These are phyloP conservation scores for Seiridium unicorne DNA, from an alignment of 2,329 filamentous ascomycete species.

Conservation along the genomic window DNA sequence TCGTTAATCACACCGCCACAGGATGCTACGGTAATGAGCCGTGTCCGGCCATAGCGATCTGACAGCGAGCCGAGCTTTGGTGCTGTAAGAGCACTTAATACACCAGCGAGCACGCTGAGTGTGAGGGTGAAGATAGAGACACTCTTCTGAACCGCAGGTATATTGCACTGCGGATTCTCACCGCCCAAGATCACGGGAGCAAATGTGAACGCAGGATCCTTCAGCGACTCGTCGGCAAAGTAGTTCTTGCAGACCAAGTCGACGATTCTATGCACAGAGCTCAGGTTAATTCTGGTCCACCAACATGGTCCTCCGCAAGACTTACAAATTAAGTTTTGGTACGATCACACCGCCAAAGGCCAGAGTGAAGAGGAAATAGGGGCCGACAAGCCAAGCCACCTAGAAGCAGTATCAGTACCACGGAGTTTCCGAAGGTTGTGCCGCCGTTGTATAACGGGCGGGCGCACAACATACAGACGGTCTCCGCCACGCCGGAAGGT, in stretches of 20 bases:
- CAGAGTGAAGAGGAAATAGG: constrained; percentile 78
- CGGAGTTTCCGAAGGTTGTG: not conserved
- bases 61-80: constrained; percentile 84
- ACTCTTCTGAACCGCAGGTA: constrained; percentile 72
- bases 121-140: constrained; percentile 79
- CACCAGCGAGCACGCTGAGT: constrained; percentile 70
- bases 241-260: constrained; percentile 82
- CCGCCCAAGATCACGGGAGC: constrained; percentile 64
- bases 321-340: constrained; percentile 78
- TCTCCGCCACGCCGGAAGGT: constrained; percentile 59
- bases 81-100: constrained; percentile 75
- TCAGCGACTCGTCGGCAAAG: constrained; percentile 63
- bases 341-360: constrained; percentile 85
- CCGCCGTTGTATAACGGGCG: not conserved
- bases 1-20: constrained; percentile 74
- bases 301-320: not conserved
- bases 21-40: constrained; percentile 70
- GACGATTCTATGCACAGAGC: constrained; percentile 55
- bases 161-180: constrained; percentile 77
- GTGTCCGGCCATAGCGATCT: constrained; percentile 80
- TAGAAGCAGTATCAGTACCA: constrained; percentile 32
- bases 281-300: not conserved
- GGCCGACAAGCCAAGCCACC: constrained; percentile 81
- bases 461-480: constrained; percentile 54
- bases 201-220: constrained; percentile 59